Evolutionary conservation across 1,284 basidiomycete species (phyloP).

Genomic region (Boletus semigastroideus): DNA sequence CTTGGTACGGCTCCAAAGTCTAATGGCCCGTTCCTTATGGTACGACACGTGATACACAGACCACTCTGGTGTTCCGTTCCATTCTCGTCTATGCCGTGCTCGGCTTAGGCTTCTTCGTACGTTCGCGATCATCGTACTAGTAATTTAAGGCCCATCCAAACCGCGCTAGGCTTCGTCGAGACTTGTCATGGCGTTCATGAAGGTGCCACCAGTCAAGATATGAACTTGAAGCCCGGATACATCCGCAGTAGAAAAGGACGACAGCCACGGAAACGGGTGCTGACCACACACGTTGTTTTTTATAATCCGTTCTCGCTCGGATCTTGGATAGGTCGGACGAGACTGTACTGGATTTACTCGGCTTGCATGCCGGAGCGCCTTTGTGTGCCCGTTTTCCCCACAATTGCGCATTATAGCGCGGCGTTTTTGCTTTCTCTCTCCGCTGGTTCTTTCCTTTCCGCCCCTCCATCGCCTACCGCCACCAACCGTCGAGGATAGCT

Average conservation of each 20-base stretch:
- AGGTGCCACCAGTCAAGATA: too few species aligned
- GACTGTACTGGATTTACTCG: background rate
- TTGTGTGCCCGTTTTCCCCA: slow-evolving; percentile 1
- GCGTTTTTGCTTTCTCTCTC: too few species aligned
- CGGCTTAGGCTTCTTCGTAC: too few species aligned
- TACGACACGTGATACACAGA: background rate
- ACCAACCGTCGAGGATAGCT: background rate
- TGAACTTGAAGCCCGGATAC: slow-evolving; percentile 4
- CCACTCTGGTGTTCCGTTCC: too few species aligned
- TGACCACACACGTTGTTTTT: too few species aligned
- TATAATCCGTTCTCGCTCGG: slow-evolving; percentile 10
- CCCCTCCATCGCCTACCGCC: background rate
- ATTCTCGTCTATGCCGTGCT: too few species aligned
- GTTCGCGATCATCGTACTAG: background rate
- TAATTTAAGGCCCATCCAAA: background rate
- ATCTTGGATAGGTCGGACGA: slow-evolving; percentile 12
- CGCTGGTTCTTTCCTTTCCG: too few species aligned
- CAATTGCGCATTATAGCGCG: background rate
- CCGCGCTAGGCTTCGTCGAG: background rate
- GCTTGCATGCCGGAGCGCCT: background rate
- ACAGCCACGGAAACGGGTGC: too few species aligned
- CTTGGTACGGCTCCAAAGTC: background rate
- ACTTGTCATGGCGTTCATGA: background rate
- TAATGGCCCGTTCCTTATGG: too few species aligned
- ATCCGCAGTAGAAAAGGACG: slow-evolving; percentile 1